Evolutionary conservation across 192 early-diverging fungal genomes (phyloP).

Genomic region (Linnemannia elongata): DNA sequence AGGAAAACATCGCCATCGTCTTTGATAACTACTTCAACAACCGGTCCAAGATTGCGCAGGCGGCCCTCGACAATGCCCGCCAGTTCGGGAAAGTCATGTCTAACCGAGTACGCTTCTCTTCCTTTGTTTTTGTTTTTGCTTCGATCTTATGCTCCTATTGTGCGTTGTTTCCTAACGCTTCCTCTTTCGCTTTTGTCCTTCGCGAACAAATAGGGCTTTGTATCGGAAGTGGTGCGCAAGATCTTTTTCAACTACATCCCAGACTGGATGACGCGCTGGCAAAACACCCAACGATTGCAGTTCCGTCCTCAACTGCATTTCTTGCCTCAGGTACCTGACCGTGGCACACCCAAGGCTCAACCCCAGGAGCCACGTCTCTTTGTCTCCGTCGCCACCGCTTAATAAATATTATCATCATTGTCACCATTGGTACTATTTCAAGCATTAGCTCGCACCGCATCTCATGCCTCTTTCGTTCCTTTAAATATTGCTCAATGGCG

Average conservation of each 20-base stretch:
- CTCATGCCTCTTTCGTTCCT: background rate
- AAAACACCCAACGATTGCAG: slow-evolving; percentile 38
- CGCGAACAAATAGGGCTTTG: slow-evolving; percentile 14
- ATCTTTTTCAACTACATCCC: slow-evolving; percentile 53
- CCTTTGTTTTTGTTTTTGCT: background rate
- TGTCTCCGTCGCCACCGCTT: slow-evolving; percentile 6
- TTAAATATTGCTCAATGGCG: background rate
- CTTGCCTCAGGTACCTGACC: slow-evolving; percentile 42
- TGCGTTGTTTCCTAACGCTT: background rate
- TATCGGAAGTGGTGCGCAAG: slow-evolving; percentile 40
- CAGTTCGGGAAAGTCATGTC: slow-evolving; percentile 38
- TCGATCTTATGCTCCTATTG: background rate
- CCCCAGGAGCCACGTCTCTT: slow-evolving; percentile 42
- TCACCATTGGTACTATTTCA: background rate
- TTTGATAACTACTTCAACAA: slow-evolving; percentile 20
- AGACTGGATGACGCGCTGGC: slow-evolving; percentile 37
- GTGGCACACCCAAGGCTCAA: slow-evolving; percentile 34
- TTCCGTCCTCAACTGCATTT: slow-evolving; percentile 51
- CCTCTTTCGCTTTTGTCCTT: background rate
- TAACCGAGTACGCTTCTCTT: background rate
- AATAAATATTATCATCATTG: background rate
- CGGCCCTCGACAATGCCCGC: slow-evolving; percentile 12
- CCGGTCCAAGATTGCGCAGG: slow-evolving; percentile 27
- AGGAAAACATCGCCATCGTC: slow-evolving; percentile 9
- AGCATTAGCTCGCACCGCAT: no score